These are phyloP conservation scores for Ophiosphaerella narmari DNA, from an alignment of 2,329 filamentous ascomycete species.

Conservation along the genomic window DNA sequence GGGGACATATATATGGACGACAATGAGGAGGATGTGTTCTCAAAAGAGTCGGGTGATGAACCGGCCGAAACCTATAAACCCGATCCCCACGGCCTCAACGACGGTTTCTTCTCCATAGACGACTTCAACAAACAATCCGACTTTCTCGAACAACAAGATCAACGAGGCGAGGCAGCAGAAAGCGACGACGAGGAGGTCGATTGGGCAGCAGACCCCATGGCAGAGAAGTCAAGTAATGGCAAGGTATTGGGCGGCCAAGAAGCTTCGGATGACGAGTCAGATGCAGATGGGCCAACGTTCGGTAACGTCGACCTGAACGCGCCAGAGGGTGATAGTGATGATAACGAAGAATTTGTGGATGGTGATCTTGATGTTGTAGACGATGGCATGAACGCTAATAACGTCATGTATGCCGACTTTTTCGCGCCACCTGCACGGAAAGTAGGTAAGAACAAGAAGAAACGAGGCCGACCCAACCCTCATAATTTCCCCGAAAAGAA, in stretches of 20 bases:
- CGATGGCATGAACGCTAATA: constrained; percentile 76
- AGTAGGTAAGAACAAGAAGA: constrained; percentile 61
- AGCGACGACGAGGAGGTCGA: constrained; percentile 81
- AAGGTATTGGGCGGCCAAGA: constrained; percentile 31
- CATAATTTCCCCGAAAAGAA: constrained; percentile 51
- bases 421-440: constrained; percentile 85
- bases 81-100: constrained; percentile 86
- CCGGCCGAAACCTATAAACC: constrained; percentile 63
- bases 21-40: constrained; percentile 39
- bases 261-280: constrained; percentile 62
- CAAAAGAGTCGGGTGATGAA: constrained; percentile 49
- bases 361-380: constrained; percentile 58
- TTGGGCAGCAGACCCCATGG: constrained; percentile 79
- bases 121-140: constrained; percentile 95
- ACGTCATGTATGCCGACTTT: constrained; percentile 90
- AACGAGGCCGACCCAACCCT: constrained; percentile 60
- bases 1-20: constrained; percentile 39
- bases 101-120: constrained; percentile 97
- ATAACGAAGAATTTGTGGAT: constrained; percentile 60
- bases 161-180: constrained; percentile 73
- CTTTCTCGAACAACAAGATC: constrained; percentile 84
- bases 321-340: constrained; percentile 71
- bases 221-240: constrained; percentile 40
- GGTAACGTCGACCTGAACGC: constrained; percentile 76
- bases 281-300: constrained; percentile 81